phyloP scores from a whole-genome alignment of 1,284 basidiomycete species.

The Blastosporella zonata region DNA sequence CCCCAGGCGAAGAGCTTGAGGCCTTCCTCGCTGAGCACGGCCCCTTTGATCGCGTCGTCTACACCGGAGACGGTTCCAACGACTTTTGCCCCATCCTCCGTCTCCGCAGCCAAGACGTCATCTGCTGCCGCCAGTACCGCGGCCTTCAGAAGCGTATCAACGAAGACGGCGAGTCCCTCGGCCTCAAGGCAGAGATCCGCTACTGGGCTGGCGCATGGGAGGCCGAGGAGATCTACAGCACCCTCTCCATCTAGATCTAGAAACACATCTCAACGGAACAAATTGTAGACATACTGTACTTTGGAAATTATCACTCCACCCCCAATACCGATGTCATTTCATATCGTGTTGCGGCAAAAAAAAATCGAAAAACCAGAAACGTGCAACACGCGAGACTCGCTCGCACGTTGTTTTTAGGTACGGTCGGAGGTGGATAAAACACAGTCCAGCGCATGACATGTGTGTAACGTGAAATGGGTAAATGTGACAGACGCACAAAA shows the following conservation, averaged over 20 bases:
- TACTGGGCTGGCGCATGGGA: conserved; percentile 95
- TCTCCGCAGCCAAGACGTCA: conserved; percentile 76
- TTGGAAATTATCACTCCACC: not conserved
- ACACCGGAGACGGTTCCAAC: conserved; percentile 93
- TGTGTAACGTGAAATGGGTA: conserved; percentile 12
- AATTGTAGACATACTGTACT: not conserved
- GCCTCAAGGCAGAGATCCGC: conserved; percentile 69
- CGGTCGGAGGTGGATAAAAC: not conserved
- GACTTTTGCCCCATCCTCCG: conserved; percentile 93
- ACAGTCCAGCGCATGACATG: conserved; percentile 9
- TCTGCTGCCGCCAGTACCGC: conserved; percentile 74
- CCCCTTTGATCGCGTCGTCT: conserved; percentile 82
- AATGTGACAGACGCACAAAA: not conserved
- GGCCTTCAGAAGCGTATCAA: conserved; percentile 77
- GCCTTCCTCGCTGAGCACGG: conserved; percentile 73
- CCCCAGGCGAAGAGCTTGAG: conserved; percentile 80
- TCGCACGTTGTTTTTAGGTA: conserved; percentile 22
- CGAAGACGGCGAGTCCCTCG: conserved; percentile 59
- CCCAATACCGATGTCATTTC: conserved; percentile 5
- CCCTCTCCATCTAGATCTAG: conserved; percentile 31
- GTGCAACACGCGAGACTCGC: conserved; percentile 25
- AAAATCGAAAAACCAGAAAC: conserved; percentile 4
- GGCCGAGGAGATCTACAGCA: conserved; percentile 76
- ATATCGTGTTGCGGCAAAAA: conserved; percentile 14
- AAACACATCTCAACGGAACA: not conserved